These are phyloP conservation scores for Gracilaria vermiculophylla DNA, from an alignment of 23 red algal genomes.

Conservation along the genomic window DNA sequence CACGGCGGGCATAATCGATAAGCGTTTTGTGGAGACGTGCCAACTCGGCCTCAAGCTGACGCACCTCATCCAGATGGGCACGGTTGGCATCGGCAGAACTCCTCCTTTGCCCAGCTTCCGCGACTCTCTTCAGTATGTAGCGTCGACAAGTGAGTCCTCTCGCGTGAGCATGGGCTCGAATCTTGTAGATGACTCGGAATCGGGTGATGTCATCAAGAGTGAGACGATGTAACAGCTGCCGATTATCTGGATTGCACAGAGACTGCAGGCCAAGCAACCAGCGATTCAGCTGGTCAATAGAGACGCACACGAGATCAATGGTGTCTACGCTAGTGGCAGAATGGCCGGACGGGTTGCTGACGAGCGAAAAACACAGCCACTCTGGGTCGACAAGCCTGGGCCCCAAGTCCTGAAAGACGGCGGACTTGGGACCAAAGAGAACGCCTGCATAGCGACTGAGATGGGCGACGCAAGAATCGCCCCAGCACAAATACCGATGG, in stretches of 20 bases:
- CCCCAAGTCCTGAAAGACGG: slow-evolving; percentile 61
- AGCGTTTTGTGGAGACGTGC: slow-evolving; percentile 68
- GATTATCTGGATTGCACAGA: slow-evolving; percentile 55
- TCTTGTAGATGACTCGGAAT: slow-evolving; percentile 64
- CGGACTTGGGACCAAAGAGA: slow-evolving; percentile 69
- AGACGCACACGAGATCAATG: slow-evolving; percentile 72
- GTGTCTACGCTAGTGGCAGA: slow-evolving; percentile 30
- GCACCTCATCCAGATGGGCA: slow-evolving; percentile 34
- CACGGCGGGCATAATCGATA: slow-evolving; percentile 54
- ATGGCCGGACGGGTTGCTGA: slow-evolving; percentile 33
- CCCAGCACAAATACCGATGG: slow-evolving; percentile 50
- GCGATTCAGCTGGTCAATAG: slow-evolving; percentile 70
- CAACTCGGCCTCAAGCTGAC: slow-evolving; percentile 64
- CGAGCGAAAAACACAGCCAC: slow-evolving; percentile 84
- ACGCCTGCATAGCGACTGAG: slow-evolving; percentile 60
- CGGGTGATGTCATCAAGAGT: slow-evolving; percentile 45
- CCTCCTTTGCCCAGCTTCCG: slow-evolving; percentile 33
- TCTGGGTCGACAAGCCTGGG: slow-evolving; percentile 63
- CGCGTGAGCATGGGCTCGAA: slow-evolving; percentile 66
- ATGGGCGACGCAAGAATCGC: slow-evolving; percentile 29
- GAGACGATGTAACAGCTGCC: slow-evolving; percentile 39
- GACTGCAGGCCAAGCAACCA: slow-evolving; percentile 91
- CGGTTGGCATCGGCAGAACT: slow-evolving; percentile 44
- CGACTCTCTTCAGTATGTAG: slow-evolving; percentile 70
- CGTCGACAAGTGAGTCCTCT: slow-evolving; percentile 64